A percentile compares a stretch with the other conserved stretches of the same genome.
Evolutionary conservation across 2,329 filamentous ascomycete species (phyloP).

Genomic region (Reticulascus tulasneorum): DNA sequence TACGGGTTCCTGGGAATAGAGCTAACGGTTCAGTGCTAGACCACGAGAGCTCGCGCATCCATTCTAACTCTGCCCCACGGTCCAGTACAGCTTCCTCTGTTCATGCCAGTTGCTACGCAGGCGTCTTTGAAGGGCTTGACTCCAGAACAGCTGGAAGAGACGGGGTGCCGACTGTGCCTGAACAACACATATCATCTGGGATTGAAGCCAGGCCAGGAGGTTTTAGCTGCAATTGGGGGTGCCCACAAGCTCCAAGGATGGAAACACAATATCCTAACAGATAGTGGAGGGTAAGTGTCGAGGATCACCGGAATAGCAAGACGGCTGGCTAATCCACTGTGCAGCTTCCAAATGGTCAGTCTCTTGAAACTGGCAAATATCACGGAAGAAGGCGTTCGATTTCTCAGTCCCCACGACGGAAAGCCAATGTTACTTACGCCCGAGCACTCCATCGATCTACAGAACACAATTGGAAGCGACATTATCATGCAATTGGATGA

Average conservation of each 20-base stretch:
- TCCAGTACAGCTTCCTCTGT: conserved; percentile 82
- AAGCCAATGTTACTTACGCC: conserved; percentile 95
- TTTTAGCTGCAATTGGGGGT: conserved; percentile 81
- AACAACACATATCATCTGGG: conserved; percentile 99
- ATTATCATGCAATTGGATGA: conserved; percentile 99
- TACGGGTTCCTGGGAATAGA: conserved; percentile 1
- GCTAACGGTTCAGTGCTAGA: conserved; percentile 47
- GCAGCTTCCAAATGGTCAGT: conserved; percentile 99
- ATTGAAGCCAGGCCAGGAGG: conserved; percentile 87
- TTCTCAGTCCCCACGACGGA: conserved; percentile 94
- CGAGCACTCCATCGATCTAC: conserved; percentile 91
- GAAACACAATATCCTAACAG: conserved; percentile 90
- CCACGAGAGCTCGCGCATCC: conserved; percentile 89
- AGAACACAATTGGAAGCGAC: conserved; percentile 96
- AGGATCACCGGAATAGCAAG: background rate
- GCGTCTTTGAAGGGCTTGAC: conserved; percentile 93
- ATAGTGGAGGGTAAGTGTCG: conserved; percentile 60
- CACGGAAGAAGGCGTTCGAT: conserved; percentile 92
- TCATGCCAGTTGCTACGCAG: conserved; percentile 98
- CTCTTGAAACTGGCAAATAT: conserved; percentile 88
- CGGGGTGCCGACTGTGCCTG: conserved; percentile 83
- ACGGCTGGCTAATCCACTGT: conserved; percentile 7
- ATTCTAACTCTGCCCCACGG: conserved; percentile 87
- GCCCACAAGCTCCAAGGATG: conserved; percentile 94
- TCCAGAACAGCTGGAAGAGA: conserved; percentile 84